Evolutionary conservation across 2,329 filamentous ascomycete species (phyloP), one percentile per base, ranked within the genome.

Genomic region (Saccharata proteae): DNA sequence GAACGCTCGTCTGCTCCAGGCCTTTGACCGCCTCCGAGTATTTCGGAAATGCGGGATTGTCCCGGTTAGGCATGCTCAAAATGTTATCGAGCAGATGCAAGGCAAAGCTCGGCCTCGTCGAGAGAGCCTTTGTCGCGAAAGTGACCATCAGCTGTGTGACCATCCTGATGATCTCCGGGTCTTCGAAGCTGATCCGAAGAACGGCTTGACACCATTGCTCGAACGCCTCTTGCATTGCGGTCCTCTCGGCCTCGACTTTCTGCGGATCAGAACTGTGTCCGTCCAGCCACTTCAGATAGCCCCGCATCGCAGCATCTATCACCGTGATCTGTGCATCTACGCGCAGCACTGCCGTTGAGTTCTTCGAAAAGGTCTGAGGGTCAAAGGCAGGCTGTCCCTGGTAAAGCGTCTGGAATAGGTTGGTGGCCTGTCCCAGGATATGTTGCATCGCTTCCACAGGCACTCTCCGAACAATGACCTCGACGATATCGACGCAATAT

Each of bases 21-120:
- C 92, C 83, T 48, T 86, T 90, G 20, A 94, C 80, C 1, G 86
- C 78, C 41, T 96, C 90, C 10, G 81, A 85, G 53, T 86, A 93
- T 3, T 74, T 63, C 23, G 71, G 67, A 44, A 80, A 72, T 26
- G 79, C 72, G 3, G 79, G 75, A 34, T 81, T 71, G 25, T 82
- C 73, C 3, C 71, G 64, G n/a, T 83, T 74, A 58, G 80, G 79
- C 19, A 82, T 85, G 47, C 88, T 75, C 21, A 98, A 67, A 39
- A 94, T 85, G 52, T 94, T 82, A 50, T 94, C 84, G 3, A 96
- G 68, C 14, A 93, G 82, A 49, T 81, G 85, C 13, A 94, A 67
- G 55, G 93, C 90, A 53, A 94, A 88, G 20, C 67, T 69, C 5
- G 79, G 71, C 34, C 83, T 80, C 43, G 77, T 77, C 48, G 84